Evolutionary conservation across 805 yeast species (phyloP), one percentile per base, ranked within the genome.

Genomic region (Pichia nanzhaoensis): DNA sequence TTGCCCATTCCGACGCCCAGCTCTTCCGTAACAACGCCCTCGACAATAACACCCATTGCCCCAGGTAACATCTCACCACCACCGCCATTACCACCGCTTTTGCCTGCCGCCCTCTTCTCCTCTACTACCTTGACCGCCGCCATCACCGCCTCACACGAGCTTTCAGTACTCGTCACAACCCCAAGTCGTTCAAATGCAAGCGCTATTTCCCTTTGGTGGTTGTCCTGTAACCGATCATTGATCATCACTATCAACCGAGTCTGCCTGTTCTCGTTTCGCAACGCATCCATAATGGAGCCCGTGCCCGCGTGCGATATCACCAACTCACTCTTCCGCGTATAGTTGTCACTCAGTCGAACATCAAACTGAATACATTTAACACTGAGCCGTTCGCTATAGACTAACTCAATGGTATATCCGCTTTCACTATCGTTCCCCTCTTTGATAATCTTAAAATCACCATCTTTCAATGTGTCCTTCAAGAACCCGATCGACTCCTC

Each of bases 231-330:
- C 5, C 61, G 53, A 10, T 74, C 72, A 60, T 91, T 91, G 8
- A 80, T 75, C 24, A 88, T 82, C 6, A 84, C 89, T 1, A 90
- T 66, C 45, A 88, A 64, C 20, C 74, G 77, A 56, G 77, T 81
- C 1, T 63, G 44, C 24, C 24, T 6, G 14, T 36, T 10, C 9
- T 22, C 32, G 8, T 31, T 35, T 8, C 93, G 69, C 32, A 88
- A 62, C 0, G 85, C 73, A 56, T 91, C 99, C 22, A 93, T 61
- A 7, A 91, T 84, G 0, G 96, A 86, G 2, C 99, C 99, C 0
- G 98, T 87, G 1, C 84, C 84, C 0, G 95, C 97, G 60, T 93
- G 98, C 0, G 96, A 80, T 12, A 93, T 73, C 10, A 91, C 85
- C 36, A 87, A 53, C 41, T 78, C 78, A 2, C 80, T 68, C 1